Base-by-base conservation (phyloP, 164 flowering plant species). In the Vitis riparia region DNA sequence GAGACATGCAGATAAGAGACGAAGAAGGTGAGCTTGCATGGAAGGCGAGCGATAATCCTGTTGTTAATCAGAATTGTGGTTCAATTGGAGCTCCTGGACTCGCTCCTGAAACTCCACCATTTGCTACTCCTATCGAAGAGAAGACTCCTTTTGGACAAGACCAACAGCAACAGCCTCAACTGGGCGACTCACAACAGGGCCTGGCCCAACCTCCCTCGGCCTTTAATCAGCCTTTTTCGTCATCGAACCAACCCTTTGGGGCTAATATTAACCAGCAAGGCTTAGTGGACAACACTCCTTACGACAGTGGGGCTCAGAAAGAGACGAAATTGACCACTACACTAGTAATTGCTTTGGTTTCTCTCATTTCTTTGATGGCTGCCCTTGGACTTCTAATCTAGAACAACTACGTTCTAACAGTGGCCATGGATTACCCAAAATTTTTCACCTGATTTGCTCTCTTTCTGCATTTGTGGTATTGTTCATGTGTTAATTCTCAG, bases 1-100 rank as follows among this genome's bases (percentile, higher is more conserved):
- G 87, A 1, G 83, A 84, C 37, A 75, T 81, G 80, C 75, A 67
- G 73, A 79, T 84, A 12, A 76, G 78, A 15, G 83, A 79, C n/a
- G 55, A 75, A 50, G 74, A 69, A 8, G 87, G 83, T 8, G 75
- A 79, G 12, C 74, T 76, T 7, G 69, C 55, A 8, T 81, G 87
- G 87, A 77, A 68, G 71, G 83, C 81, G 0, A 81, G 80, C 12
- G 84, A 81, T 44, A 66, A 76, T 63, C 81, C 80, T 2, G 51
- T 53, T 12, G 66, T 48, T 12, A 78, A 76, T 62, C 83, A 82
- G 57, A 76, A 74, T 15, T 82, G 85, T 48, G 83, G 86, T 11
- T 77, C 86, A 0, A 44, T 80, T 4, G 85, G 83, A 6, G 51
- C 78, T 27, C 85, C 85, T 0, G 83, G 80, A 8, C 32, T 74